Conservation (phyloP, 1,284 basidiomycete species). For the Heterobasidion irregulare region DNA sequence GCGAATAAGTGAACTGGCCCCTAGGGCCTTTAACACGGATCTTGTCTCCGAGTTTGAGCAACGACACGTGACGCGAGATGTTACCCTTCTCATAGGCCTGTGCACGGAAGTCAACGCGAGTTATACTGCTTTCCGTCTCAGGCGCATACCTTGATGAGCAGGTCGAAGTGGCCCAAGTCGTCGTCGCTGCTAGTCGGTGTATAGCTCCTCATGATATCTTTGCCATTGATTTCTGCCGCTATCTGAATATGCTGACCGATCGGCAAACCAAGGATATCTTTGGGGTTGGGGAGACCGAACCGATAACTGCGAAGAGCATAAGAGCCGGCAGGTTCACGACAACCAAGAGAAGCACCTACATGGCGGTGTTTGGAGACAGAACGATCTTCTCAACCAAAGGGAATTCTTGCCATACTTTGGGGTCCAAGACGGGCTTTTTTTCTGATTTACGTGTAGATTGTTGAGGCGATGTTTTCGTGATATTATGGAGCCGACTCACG, state of each 20-base stretch:
- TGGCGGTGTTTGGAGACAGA: constrained; percentile 92
- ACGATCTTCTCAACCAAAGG: constrained; percentile 75
- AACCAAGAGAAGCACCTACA: constrained; percentile 41
- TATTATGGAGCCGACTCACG: constrained; percentile 13
- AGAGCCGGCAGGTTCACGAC: background rate
- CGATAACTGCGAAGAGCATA: constrained; percentile 62
- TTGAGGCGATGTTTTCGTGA: constrained; percentile 1
- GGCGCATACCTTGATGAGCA: constrained; percentile 82
- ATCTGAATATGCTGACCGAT: constrained; percentile 96
- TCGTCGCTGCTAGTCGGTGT: constrained; percentile 93
- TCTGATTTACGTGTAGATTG: constrained; percentile 25
- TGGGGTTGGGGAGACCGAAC: constrained; percentile 69
- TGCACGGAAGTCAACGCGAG: constrained; percentile 5
- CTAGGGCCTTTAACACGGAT: constrained; percentile 93
- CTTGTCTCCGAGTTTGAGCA: constrained; percentile 79
- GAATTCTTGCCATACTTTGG: constrained; percentile 77
- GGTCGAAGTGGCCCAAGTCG: constrained; percentile 89
- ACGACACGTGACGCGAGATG: constrained; percentile 80
- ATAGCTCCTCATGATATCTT: constrained; percentile 86
- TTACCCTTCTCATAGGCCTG: constrained; percentile 96
- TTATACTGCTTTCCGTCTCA: background rate
- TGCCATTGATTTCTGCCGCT: constrained; percentile 85
- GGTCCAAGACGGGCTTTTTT: constrained; percentile 62
- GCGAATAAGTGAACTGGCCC: constrained; percentile 82
- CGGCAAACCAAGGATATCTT: constrained; percentile 84